These are phyloP conservation scores for Camellia japonica DNA, from an alignment of 148 eudicot genomes.

Conservation along the genomic window DNA sequence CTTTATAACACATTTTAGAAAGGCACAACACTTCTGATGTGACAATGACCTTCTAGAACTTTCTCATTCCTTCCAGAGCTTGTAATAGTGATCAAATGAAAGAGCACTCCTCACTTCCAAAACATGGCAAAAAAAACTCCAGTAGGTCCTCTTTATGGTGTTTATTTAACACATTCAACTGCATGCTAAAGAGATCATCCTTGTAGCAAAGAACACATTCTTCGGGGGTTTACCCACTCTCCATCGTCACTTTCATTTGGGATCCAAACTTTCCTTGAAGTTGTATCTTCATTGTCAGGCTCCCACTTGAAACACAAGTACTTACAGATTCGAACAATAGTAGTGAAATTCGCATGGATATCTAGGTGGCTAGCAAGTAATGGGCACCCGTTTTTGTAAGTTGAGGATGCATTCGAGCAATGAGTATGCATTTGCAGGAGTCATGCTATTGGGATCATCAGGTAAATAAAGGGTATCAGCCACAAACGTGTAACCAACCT, in stretches of 20 bases:
- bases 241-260: constrained; percentile 42
- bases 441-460: constrained; percentile 25
- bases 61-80: constrained; percentile 74
- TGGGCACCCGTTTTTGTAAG: constrained; percentile 27
- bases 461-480: constrained; percentile 42
- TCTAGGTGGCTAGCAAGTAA: constrained; percentile 40
- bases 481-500: constrained; percentile 38
- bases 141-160: constrained; percentile 30
- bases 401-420: constrained; percentile 43
- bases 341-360: constrained; percentile 24
- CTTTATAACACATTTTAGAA: constrained; percentile 41
- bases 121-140: constrained; percentile 31
- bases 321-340: constrained; percentile 39
- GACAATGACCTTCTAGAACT: constrained; percentile 27
- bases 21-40: constrained; percentile 37
- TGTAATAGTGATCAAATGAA: constrained; percentile 42
- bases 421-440: constrained; percentile 38
- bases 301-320: constrained; percentile 38
- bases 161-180: constrained; percentile 40
- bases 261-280: constrained; percentile 33
- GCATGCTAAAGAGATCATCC: constrained; percentile 35
- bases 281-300: constrained; percentile 22
- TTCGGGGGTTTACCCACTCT: constrained; percentile 35
- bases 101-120: constrained; percentile 41
- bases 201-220: constrained; percentile 56